phyloP scores from a whole-genome alignment of 1,284 basidiomycete genomes.

The Tremellales sp. region DNA sequence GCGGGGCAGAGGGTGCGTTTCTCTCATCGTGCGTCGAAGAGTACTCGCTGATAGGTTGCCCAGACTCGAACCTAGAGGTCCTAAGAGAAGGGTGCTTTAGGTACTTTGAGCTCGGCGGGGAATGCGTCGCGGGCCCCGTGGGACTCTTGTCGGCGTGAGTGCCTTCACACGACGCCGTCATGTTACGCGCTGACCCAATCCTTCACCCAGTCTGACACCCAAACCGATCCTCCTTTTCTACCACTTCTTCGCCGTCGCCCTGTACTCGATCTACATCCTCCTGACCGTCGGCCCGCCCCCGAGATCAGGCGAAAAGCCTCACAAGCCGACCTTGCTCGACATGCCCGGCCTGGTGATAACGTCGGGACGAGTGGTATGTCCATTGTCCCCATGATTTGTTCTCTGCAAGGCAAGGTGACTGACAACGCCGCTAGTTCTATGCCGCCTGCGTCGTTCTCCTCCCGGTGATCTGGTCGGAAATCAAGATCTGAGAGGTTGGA shows the following conservation, averaged over 20 bases:
- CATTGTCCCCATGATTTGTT: background rate
- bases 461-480: constrained; percentile 81
- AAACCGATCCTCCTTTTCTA: constrained; percentile 73
- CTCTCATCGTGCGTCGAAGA: constrained; percentile 9
- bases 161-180: no score
- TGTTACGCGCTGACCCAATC: background rate
- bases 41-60: background rate
- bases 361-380: constrained; percentile 59
- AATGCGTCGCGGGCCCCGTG: constrained; percentile 84
- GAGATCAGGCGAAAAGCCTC: constrained; percentile 11
- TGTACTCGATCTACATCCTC: constrained; percentile 85
- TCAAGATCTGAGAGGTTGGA: constrained; percentile 44
- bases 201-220: constrained; percentile 61
- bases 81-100: constrained; percentile 93
- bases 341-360: constrained; percentile 61
- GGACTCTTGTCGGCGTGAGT: constrained; percentile 75
- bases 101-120: constrained; percentile 92
- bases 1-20: constrained; percentile 72
- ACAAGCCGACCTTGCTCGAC: constrained; percentile 53
- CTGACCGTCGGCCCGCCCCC: constrained; percentile 63
- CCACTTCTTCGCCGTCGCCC: constrained; percentile 94
- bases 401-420: background rate
- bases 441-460: constrained; percentile 80
- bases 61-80: constrained; percentile 58
- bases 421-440: constrained; percentile 60